A percentile compares a stretch with the other conserved stretches of the same genome.
Conservation (phyloP, 345 rosid species). For the Acer yangbiense region DNA sequence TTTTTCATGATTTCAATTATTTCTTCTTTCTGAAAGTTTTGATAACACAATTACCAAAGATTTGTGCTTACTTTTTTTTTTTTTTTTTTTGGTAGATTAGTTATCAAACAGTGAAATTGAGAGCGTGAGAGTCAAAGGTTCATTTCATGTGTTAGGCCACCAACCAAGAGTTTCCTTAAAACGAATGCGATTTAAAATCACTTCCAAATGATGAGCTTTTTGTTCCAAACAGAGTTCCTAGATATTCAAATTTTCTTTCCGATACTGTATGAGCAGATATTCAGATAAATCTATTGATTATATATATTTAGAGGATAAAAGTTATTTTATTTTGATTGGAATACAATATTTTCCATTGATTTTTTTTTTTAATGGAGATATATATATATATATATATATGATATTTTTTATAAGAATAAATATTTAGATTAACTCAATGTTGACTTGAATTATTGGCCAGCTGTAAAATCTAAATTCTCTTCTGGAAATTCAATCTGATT, state of each 20-base stretch:
- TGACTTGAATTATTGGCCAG: neutral
- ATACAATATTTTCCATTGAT: neutral
- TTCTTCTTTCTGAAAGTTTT: neutral
- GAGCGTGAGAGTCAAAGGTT: slow-evolving; percentile 14
- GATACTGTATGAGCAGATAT: too few species aligned
- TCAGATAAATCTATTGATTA: too few species aligned
- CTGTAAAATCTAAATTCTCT: neutral
- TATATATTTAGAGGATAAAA: neutral
- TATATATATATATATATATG: too few species aligned
- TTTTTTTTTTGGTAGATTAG: slow-evolving; percentile 23
- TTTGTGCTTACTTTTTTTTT: neutral
- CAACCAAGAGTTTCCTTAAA: slow-evolving; percentile 23
- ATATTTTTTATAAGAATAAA: neutral
- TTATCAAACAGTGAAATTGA: slow-evolving; percentile 11
- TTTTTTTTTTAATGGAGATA: neutral
- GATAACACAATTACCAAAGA: too few species aligned
- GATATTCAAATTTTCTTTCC: neutral
- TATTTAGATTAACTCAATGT: neutral
- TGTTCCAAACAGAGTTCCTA: too few species aligned
- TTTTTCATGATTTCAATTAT: neutral
- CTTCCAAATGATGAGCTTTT: neutral
- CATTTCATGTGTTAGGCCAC: slow-evolving; percentile 35
- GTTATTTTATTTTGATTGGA: neutral
- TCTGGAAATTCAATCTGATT: neutral
- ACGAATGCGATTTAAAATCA: neutral